Conservation (phyloP, 306 rosid species). For the Spatholobus suberectus region DNA sequence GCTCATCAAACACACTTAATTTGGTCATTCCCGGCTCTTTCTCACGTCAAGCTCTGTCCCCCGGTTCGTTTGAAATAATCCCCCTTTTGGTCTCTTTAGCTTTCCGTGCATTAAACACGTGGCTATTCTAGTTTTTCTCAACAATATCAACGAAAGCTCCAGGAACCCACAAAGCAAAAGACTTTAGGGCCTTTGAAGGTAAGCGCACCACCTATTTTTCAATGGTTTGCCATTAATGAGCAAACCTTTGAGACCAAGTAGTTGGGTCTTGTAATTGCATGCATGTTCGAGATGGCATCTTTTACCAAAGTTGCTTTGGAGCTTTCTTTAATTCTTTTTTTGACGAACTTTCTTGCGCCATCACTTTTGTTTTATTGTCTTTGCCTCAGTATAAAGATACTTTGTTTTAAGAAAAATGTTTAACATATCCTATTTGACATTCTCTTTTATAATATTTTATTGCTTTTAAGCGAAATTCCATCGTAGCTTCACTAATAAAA, state of each 20-base stretch:
- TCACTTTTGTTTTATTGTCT: constrained; percentile 35
- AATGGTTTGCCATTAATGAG: constrained; percentile 8
- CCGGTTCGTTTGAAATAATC: neutral
- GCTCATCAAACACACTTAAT: no score
- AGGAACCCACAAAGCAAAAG: constrained; percentile 25
- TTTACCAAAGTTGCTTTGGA: constrained; percentile 55
- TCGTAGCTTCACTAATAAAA: neutral
- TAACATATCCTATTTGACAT: neutral
- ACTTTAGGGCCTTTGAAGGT: constrained; percentile 19
- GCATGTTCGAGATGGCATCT: constrained; percentile 24
- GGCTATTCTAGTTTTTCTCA: neutral
- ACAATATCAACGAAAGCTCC: constrained; percentile 34
- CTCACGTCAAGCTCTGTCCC: constrained; percentile 17
- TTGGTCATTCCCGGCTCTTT: constrained; percentile 30
- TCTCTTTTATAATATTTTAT: neutral
- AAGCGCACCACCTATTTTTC: constrained; percentile 21
- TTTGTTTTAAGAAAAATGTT: neutral
- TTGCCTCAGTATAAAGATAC: constrained; percentile 1
- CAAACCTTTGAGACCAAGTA: constrained; percentile 3
- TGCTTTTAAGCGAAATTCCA: neutral
- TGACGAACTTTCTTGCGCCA: constrained; percentile 5
- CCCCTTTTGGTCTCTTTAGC: neutral
- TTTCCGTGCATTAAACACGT: constrained; percentile 18
- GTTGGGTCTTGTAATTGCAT: constrained; percentile 7
- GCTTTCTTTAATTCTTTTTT: constrained; percentile 23